Conservation (phyloP, 495 filamentous ascomycete species). For the Alectoria sarmentosa region DNA sequence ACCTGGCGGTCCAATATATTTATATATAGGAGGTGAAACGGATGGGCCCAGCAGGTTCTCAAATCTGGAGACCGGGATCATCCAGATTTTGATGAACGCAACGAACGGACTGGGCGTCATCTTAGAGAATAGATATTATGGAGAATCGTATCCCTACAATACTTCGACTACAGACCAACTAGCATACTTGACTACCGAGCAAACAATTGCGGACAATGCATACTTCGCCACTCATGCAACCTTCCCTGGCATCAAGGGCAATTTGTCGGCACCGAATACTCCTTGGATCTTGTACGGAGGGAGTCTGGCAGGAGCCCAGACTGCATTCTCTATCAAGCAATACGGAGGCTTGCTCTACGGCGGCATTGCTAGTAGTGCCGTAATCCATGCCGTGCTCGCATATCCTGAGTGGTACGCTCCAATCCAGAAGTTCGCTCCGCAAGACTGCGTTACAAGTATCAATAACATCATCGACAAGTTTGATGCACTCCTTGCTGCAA, state of each 20-base stretch:
- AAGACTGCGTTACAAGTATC: slow-evolving; percentile 39
- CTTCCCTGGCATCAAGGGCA: slow-evolving; percentile 32
- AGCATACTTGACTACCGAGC: slow-evolving; percentile 39
- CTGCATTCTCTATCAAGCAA: slow-evolving; percentile 36
- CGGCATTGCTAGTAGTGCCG: slow-evolving; percentile 39
- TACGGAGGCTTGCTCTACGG: slow-evolving; percentile 38
- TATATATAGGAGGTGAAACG: slow-evolving; percentile 43
- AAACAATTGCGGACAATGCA: slow-evolving; percentile 42
- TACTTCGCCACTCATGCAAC: slow-evolving; percentile 40
- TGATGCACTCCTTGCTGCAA: slow-evolving; percentile 33
- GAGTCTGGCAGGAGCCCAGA: slow-evolving; percentile 38
- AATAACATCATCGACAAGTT: slow-evolving; percentile 42
- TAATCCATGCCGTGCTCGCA: slow-evolving; percentile 32
- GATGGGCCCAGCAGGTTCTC: slow-evolving; percentile 25
- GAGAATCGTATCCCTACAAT: slow-evolving; percentile 36
- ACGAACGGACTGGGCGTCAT: slow-evolving; percentile 42
- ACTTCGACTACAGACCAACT: slow-evolving; percentile 39
- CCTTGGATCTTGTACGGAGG: slow-evolving; percentile 43
- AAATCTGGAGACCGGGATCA: slow-evolving; percentile 35
- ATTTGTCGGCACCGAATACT: slow-evolving; percentile 34
- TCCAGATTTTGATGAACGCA: slow-evolving; percentile 42
- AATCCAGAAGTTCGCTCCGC: slow-evolving; percentile 35
- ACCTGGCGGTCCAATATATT: slow-evolving; percentile 40
- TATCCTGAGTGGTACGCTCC: slow-evolving; percentile 39
- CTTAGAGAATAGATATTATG: slow-evolving; percentile 43